Evolutionary conservation across 805 yeast species (phyloP), one percentile per base, ranked within the genome.

Genomic region (Candida corydali): DNA sequence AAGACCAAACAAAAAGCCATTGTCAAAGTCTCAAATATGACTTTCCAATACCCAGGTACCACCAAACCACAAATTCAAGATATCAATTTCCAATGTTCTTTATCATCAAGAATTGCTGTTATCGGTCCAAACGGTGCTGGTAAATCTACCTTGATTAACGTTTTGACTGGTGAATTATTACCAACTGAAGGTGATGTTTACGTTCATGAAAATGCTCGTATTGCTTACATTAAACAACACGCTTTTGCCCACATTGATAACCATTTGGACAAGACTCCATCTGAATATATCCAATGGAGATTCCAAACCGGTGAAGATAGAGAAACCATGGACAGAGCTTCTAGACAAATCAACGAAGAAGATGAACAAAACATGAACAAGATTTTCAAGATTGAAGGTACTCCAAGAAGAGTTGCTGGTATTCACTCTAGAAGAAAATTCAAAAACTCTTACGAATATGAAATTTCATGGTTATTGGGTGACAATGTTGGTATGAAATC

Each of bases 221-320:
- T 93, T 63, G 99, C 98, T 64, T 93, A 93, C 93, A 89, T 93
- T 62, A 93, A 93, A 79, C 99, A 93, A 78, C 98, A 94, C 73
- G 98, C 98, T 71, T 93, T 93, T 67, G 98, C 98, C 52, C 98
- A 93, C 74, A 91, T 93, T 63, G 99, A 94, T 74, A 80, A 85
- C 67, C 98, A 93, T 70, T 80, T 91, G 70, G 99, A 93, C 82
- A 86, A 85, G 82, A 93, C 99, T 64, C 98, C 98, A 66, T 88
- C 97, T 62, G 98, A 93, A 80, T 93, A 93, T 79, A 93, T 93
- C 60, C 98, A 93, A 79, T 93, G 98, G 98, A 93, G 98, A 84
- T 93, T 91, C 97, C 98, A 93, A 80, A 93, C 98, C 67, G 98
- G 98, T 89, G 98, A 93, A 80, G 98, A 93, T 75, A 88, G 98